Conservation (phyloP, 345 rosid species). For the Lepidium sativum region DNA sequence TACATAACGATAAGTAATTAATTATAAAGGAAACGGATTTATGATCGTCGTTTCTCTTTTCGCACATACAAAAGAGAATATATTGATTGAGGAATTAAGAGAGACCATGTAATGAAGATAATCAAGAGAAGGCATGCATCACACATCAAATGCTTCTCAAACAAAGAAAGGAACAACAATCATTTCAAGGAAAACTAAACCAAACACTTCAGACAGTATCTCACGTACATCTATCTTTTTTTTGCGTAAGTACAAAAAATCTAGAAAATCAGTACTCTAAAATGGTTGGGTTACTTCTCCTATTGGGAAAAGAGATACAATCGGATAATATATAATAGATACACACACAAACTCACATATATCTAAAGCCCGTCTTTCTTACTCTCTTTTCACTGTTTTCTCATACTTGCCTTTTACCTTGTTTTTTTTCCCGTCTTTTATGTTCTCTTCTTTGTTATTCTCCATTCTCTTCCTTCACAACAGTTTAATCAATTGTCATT, state of each 20-base stretch:
- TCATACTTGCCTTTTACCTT: not conserved
- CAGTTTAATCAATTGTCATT: slow-evolving; percentile 34
- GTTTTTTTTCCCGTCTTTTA: slow-evolving; percentile 16
- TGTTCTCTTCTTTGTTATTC: slow-evolving; percentile 10
- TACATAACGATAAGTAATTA: not conserved
- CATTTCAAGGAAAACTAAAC: slow-evolving; percentile 15
- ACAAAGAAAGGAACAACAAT: not conserved
- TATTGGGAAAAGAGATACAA: slow-evolving; percentile 28
- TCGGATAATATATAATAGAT: slow-evolving; percentile 15
- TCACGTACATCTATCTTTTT: not conserved
- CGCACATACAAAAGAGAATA: not conserved
- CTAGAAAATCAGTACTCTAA: slow-evolving; percentile 19
- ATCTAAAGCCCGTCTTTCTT: slow-evolving; percentile 30
- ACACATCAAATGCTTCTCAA: not conserved
- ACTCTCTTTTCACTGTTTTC: slow-evolving; percentile 16
- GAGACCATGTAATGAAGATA: not conserved
- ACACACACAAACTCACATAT: slow-evolving; percentile 41
- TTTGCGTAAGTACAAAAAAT: slow-evolving; percentile 15
- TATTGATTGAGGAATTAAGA: not conserved
- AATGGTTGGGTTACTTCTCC: slow-evolving; percentile 31
- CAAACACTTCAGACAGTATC: slow-evolving; percentile 17
- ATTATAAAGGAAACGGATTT: not conserved
- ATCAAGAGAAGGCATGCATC: not conserved
- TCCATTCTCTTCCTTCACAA: slow-evolving; percentile 4
- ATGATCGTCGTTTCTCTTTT: not conserved